Evolutionary conservation across 257 asterid genomes (phyloP), one percentile per base, ranked within the genome.

Genomic region (Hygrophila difformis): DNA sequence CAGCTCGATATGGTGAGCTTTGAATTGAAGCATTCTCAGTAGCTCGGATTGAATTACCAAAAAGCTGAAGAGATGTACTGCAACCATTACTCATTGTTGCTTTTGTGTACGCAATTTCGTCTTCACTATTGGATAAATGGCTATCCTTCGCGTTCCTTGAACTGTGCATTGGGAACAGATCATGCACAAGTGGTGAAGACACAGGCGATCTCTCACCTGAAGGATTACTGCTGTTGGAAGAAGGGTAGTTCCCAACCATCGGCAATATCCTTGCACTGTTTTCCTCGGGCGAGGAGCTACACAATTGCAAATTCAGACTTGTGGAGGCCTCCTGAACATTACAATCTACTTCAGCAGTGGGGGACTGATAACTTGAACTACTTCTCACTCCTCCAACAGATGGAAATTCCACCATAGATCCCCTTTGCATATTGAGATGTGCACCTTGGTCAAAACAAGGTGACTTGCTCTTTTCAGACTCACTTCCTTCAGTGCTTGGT

Each of bases 151-250:
- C 1, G 65, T 49, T 49, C 65, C 83, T 61, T 70, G 76, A 67
- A 17, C 61, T 60, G 47, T 59, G 75, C 71, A 78, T 56, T 14
- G 96, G 93, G 59, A 85, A 81, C 45, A 85, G 60, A 61, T 78
- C 65, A 19, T 76, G 81, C 21, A 70, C 84, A 52, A 76, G 81
- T 38, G 93, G 81, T 17, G 92, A 81, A 52, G 82, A 70, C 45
- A 79, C 39, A 45, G 87, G 88, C 0, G 85, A 73, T 51, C 77
- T 72, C 56, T 66, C 96, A 33, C 54, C 76, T 10, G 81, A 72
- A 31, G 93, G 95, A 52, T 70, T 78, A 56, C 92, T 85, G 61
- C 87, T 78, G 47, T 69, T 67, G 20, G 94, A 76, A 8, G 96
- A 85, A 68, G 67, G 60, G 42, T 68, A 67, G 50, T 76, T 74